A percentile compares a stretch with the other conserved stretches of the same genome.
Evolutionary conservation across 805 yeast genomes (phyloP).

Genomic region (Candida nemodendra): DNA sequence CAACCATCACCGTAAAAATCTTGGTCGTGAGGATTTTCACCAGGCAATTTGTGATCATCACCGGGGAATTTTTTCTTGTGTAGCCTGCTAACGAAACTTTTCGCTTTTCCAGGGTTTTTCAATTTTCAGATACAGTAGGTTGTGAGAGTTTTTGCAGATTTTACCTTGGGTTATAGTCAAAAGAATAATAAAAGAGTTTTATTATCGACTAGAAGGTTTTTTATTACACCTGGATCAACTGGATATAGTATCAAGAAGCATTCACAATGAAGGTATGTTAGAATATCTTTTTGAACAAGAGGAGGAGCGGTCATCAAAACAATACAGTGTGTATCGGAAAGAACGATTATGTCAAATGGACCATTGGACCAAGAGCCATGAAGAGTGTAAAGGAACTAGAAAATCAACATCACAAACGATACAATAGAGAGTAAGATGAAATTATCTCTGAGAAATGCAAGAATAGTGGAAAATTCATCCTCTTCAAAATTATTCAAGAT

Average conservation of each 20-base stretch:
- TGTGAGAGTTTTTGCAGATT: conserved; percentile 3
- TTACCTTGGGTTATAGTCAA: conserved; percentile 4
- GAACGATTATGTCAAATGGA: no score
- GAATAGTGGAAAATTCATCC: no score
- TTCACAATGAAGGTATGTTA: conserved; percentile 32
- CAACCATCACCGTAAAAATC: not conserved
- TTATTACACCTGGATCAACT: conserved; percentile 5
- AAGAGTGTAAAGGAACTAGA: not conserved
- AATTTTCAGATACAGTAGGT: not conserved
- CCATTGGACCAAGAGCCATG: no score
- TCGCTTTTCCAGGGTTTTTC: conserved; percentile 3
- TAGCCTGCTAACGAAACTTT: conserved; percentile 1
- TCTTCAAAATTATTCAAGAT: no score
- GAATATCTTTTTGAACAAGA: not conserved
- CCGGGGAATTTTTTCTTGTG: no score
- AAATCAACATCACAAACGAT: conserved; percentile 1
- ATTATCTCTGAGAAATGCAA: no score
- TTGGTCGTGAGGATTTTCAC: not conserved
- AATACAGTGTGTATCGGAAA: no score
- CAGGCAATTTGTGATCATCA: not conserved
- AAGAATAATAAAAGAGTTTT: conserved; percentile 3
- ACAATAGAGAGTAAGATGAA: no score
- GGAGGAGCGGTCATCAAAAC: no score
- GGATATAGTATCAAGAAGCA: conserved; percentile 31
- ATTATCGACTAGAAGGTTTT: not conserved